Conservation (phyloP, 108 stramenopile species). For the Pseudonitzschia pungens region DNA sequence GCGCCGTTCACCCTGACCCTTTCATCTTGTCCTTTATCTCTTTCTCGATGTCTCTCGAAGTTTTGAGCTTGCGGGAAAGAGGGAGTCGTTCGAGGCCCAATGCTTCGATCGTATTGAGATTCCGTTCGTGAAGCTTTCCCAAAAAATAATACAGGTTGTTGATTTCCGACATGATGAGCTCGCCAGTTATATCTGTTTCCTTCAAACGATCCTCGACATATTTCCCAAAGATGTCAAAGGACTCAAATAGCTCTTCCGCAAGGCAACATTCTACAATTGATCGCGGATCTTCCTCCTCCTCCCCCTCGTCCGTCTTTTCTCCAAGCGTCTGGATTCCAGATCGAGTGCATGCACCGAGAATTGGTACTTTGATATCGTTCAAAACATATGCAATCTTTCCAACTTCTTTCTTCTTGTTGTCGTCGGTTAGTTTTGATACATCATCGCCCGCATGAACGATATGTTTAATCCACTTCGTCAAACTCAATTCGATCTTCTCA, state of each 20-base stretch:
- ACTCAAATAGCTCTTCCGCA: constrained; percentile 41
- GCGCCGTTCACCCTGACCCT: constrained; percentile 21
- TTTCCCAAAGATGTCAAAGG: constrained; percentile 34
- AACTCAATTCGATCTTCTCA: constrained; percentile 45
- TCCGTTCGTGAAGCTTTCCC: constrained; percentile 40
- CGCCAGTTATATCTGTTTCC: constrained; percentile 32
- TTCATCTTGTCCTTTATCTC: constrained; percentile 46
- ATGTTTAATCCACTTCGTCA: constrained; percentile 46
- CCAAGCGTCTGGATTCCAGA: constrained; percentile 63
- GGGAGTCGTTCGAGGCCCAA: constrained; percentile 34
- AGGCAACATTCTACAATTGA: constrained; percentile 46
- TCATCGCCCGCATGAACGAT: constrained; percentile 35
- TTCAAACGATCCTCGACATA: constrained; percentile 44
- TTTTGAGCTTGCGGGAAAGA: constrained; percentile 43
- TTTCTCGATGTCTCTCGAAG: constrained; percentile 32
- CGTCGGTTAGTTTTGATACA: constrained; percentile 42
- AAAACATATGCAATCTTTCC: constrained; percentile 44
- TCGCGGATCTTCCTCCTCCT: constrained; percentile 46
- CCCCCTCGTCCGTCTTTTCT: constrained; percentile 48
- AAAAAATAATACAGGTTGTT: constrained; percentile 38
- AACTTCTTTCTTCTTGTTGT: constrained; percentile 50
- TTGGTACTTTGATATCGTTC: constrained; percentile 44
- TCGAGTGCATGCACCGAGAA: constrained; percentile 40
- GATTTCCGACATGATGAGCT: constrained; percentile 43
- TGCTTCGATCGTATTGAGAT: constrained; percentile 36